A percentile compares a stretch with the other conserved stretches of the same genome.
These are phyloP conservation scores for Pichia phayaonensis DNA, from an alignment of 805 yeast species.

Conservation along the genomic window DNA sequence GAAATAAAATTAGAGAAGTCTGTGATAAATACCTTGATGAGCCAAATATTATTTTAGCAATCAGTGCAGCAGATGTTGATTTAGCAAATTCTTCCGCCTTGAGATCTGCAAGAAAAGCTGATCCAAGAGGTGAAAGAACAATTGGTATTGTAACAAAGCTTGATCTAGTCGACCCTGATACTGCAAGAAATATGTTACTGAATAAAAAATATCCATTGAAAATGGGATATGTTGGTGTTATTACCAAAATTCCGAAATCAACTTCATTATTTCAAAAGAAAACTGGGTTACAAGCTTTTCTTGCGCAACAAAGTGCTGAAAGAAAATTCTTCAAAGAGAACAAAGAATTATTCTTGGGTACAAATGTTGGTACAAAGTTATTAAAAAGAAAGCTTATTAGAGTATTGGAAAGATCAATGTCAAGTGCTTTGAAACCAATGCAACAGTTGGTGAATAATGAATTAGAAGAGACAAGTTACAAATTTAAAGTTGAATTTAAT, in stretches of 20 bases:
- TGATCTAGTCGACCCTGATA: slow-evolving; percentile 75
- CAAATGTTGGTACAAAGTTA: slow-evolving; percentile 67
- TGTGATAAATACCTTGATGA: slow-evolving; percentile 82
- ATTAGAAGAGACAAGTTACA: slow-evolving; percentile 85
- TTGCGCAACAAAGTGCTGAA: slow-evolving; percentile 65
- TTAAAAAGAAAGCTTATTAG: slow-evolving; percentile 76
- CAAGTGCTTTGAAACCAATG: slow-evolving; percentile 80
- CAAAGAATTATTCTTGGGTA: slow-evolving; percentile 50
- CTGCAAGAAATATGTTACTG: slow-evolving; percentile 59
- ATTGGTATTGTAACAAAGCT: slow-evolving; percentile 93
- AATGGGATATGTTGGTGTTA: slow-evolving; percentile 99
- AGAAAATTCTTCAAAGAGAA: slow-evolving; percentile 54
- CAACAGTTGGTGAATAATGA: slow-evolving; percentile 80
- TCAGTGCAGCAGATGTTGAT: slow-evolving; percentile 97
- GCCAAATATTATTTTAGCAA: slow-evolving; percentile 92
- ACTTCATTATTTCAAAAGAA: slow-evolving; percentile 44
- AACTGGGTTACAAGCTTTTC: slow-evolving; percentile 53
- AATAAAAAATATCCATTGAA: slow-evolving; percentile 82
- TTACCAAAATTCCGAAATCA: slow-evolving; percentile 57
- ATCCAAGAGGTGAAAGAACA: slow-evolving; percentile 92
- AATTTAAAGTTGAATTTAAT: slow-evolving; percentile 93
- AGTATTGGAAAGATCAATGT: slow-evolving; percentile 87
- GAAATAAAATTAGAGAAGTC: slow-evolving; percentile 65
- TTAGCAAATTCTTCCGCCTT: slow-evolving; percentile 93
- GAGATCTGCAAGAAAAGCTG: slow-evolving; percentile 80